phyloP scores from a whole-genome alignment of 1,284 basidiomycete species.

The Cronartium ribicola region DNA sequence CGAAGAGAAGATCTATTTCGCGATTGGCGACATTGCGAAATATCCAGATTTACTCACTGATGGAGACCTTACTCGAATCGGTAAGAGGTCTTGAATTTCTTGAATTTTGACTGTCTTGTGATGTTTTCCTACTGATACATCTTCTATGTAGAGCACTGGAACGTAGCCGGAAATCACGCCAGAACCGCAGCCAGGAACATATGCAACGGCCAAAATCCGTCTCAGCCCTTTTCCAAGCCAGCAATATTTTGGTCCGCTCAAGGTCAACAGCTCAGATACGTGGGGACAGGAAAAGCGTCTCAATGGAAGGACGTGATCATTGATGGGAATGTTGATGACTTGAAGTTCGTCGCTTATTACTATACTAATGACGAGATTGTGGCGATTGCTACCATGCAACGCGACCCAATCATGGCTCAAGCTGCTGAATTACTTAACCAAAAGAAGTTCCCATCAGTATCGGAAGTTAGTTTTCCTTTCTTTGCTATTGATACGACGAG shows the following conservation, averaged over 20 bases:
- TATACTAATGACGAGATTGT: conserved; percentile 69
- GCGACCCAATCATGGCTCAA: conserved; percentile 74
- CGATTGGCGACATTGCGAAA: conserved; percentile 83
- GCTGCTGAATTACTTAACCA: conserved; percentile 73
- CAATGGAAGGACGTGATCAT: conserved; percentile 65
- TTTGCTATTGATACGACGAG: neutral
- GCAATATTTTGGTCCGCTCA: conserved; percentile 79
- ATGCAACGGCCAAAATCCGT: conserved; percentile 55
- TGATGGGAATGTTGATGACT: conserved; percentile 68
- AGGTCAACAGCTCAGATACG: conserved; percentile 75
- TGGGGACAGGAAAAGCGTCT: conserved; percentile 58
- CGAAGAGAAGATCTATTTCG: conserved; percentile 63
- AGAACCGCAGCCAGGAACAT: conserved; percentile 75
- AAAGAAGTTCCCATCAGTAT: conserved; percentile 72
- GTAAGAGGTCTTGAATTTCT: neutral
- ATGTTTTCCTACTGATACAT: neutral
- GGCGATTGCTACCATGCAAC: conserved; percentile 79
- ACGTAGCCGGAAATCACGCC: conserved; percentile 80
- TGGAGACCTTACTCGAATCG: conserved; percentile 28
- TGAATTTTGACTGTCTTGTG: neutral
- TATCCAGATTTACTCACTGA: conserved; percentile 60
- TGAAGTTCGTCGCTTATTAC: conserved; percentile 89
- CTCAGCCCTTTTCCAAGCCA: conserved; percentile 66
- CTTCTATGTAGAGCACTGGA: conserved; percentile 76
- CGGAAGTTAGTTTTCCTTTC: conserved; percentile 54